Conservation (phyloP, 495 filamentous ascomycete species). For the Oidiodendron maius region DNA sequence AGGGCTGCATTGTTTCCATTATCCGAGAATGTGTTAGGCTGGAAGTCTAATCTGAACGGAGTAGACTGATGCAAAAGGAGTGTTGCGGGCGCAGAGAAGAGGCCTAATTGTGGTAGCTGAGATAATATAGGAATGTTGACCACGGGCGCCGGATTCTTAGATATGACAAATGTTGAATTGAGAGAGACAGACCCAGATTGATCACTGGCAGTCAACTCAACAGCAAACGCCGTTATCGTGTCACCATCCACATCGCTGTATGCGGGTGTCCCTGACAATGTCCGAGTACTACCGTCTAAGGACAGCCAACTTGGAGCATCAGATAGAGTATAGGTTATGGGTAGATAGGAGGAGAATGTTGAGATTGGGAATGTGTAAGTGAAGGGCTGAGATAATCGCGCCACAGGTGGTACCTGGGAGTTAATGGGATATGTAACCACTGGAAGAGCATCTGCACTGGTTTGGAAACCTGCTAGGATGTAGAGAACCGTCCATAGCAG, state of each 20-base stretch:
- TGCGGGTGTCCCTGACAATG: conserved; percentile 53
- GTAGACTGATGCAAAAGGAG: conserved; percentile 17
- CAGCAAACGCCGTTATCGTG: conserved; percentile 43
- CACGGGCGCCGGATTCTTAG: conserved; percentile 42
- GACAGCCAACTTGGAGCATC: conserved; percentile 59
- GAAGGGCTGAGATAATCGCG: conserved; percentile 51
- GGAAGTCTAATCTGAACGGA: conserved; percentile 16
- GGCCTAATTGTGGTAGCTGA: conserved; percentile 11
- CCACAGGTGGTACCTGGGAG: conserved; percentile 67
- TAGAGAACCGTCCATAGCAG: not conserved
- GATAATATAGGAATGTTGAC: conserved; percentile 15
- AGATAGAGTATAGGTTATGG: conserved; percentile 51
- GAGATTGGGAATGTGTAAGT: conserved; percentile 56
- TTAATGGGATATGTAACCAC: conserved; percentile 59
- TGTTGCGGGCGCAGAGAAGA: conserved; percentile 15
- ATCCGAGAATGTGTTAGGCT: conserved; percentile 15
- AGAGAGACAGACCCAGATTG: conserved; percentile 41
- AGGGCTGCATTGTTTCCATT: conserved; percentile 22
- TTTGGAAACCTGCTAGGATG: not conserved
- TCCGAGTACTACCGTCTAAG: conserved; percentile 49
- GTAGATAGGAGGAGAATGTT: conserved; percentile 51
- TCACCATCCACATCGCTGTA: conserved; percentile 40
- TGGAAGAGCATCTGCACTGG: conserved; percentile 25
- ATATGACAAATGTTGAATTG: conserved; percentile 51
- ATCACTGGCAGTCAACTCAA: conserved; percentile 48